Percentiles rank a stretch among this genome's conserved stretches.
phyloP scores from a whole-genome alignment of 2,329 filamentous ascomycete genomes.

The Colletotrichum caudatum region DNA sequence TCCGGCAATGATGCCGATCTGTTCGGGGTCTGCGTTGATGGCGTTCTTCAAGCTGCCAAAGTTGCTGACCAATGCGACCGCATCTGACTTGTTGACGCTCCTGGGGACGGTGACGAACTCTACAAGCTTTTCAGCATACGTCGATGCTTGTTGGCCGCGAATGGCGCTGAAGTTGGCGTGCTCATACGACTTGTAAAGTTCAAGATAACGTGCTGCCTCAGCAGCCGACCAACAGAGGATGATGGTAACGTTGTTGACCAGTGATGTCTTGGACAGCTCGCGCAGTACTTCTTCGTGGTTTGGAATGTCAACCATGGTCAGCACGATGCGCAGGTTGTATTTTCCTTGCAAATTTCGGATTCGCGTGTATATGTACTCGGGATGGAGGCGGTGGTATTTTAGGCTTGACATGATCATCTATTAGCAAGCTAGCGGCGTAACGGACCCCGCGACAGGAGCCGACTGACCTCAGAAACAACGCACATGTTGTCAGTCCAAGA shows the following conservation, averaged over 20 bases:
- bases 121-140: conserved; percentile 87
- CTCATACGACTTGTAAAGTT: conserved; percentile 95
- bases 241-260: conserved; percentile 93
- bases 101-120: conserved; percentile 94
- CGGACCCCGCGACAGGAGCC: background rate
- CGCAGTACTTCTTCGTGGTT: conserved; percentile 92
- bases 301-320: conserved; percentile 93
- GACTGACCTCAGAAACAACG: conserved; percentile 80
- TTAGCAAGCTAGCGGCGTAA: background rate
- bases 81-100: conserved; percentile 94
- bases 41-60: conserved; percentile 91
- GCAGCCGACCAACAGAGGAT: conserved; percentile 95
- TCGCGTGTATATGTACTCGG: conserved; percentile 96
- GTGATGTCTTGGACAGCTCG: conserved; percentile 90
- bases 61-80: conserved; percentile 87
- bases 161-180: conserved; percentile 85
- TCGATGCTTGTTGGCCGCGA: conserved; percentile 83
- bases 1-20: conserved; percentile 84
- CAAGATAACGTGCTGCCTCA: conserved; percentile 93
- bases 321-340: conserved; percentile 86
- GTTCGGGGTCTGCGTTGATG: conserved; percentile 88
- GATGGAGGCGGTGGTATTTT: conserved; percentile 97
- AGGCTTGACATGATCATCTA: conserved; percentile 61
- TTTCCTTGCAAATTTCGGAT: conserved; percentile 86
- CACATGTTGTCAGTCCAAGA: conserved; percentile 87